A percentile compares a stretch with the other conserved stretches of the same genome.
Evolutionary conservation across 345 rosid genomes (phyloP).

Genomic region (Rhodomyrtus tomentosa): DNA sequence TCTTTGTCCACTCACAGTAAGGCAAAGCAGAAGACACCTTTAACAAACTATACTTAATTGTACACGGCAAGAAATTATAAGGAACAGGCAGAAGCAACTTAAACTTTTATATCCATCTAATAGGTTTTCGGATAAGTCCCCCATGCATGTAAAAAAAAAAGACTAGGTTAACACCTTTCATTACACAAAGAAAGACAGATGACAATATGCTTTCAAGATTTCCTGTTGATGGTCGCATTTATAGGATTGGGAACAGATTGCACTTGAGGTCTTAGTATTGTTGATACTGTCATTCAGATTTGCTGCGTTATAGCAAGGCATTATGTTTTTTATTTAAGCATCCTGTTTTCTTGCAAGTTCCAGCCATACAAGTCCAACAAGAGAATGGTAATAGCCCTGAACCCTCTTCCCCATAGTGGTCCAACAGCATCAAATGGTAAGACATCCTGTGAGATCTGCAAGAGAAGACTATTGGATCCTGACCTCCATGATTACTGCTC

Average conservation of each 20-base stretch:
- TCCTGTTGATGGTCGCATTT: not conserved
- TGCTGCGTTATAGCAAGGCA: not conserved
- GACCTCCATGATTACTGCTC: slow-evolving; percentile 22
- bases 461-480: slow-evolving; percentile 21
- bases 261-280: not conserved
- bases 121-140: not conserved
- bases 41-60: not conserved
- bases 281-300: not conserved
- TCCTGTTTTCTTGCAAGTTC: not conserved
- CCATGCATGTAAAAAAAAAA: not conserved
- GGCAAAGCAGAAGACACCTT: not conserved
- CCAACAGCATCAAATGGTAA: not conserved
- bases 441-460: slow-evolving; percentile 16
- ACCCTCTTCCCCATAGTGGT: slow-evolving; percentile 33
- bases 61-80: not conserved
- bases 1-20: not conserved
- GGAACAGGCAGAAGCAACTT: not conserved
- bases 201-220: not conserved
- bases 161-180: not conserved
- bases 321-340: not conserved
- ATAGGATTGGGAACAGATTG: not conserved
- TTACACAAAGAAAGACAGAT: not conserved
- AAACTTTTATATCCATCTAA: not conserved
- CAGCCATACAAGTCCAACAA: slow-evolving; percentile 42
- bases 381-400: slow-evolving; percentile 21